These are phyloP conservation scores for Aristolochia contorta DNA, from an alignment of 164 flowering plant species.

Conservation along the genomic window DNA sequence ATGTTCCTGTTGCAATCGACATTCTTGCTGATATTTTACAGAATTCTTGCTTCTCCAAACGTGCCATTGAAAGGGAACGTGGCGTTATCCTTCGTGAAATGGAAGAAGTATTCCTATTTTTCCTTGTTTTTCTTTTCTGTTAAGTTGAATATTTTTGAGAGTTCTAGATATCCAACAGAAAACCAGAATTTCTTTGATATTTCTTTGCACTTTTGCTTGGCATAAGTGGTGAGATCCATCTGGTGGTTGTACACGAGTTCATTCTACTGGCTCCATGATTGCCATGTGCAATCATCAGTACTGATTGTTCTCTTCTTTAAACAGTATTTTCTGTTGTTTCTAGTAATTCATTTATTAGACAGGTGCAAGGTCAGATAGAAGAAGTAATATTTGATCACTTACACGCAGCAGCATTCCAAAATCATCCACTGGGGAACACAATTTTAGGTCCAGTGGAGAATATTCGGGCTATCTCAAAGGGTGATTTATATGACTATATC, in stretches of 20 bases:
- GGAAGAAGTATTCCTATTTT: slow-evolving; percentile 47
- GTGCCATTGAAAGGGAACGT: slow-evolving; percentile 44
- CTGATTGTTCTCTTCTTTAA: not conserved
- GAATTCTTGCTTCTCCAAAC: slow-evolving; percentile 55
- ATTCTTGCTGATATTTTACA: slow-evolving; percentile 71
- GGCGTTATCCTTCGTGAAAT: slow-evolving; percentile 70
- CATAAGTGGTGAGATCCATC: no score
- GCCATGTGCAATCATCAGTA: no score
- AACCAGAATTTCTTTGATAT: no score
- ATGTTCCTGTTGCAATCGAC: slow-evolving; percentile 51
- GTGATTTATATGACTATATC: slow-evolving; percentile 7
- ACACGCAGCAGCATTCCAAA: slow-evolving; percentile 17
- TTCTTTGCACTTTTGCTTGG: no score
- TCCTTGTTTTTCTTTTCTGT: not conserved
- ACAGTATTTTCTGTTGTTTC: not conserved
- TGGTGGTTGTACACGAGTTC: no score
- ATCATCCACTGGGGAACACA: slow-evolving; percentile 13
- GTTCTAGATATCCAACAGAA: no score
- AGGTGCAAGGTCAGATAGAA: slow-evolving; percentile 16
- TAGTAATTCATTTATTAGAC: slow-evolving; percentile 4
- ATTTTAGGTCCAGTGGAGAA: slow-evolving; percentile 13
- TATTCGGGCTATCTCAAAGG: slow-evolving; percentile 12
- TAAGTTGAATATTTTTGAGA: no score
- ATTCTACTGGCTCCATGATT: no score
- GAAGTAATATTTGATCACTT: slow-evolving; percentile 18